Percentiles rank a stretch among this genome's conserved stretches.
Conservation (phyloP, 345 rosid species). For the Alliaria petiolata region DNA sequence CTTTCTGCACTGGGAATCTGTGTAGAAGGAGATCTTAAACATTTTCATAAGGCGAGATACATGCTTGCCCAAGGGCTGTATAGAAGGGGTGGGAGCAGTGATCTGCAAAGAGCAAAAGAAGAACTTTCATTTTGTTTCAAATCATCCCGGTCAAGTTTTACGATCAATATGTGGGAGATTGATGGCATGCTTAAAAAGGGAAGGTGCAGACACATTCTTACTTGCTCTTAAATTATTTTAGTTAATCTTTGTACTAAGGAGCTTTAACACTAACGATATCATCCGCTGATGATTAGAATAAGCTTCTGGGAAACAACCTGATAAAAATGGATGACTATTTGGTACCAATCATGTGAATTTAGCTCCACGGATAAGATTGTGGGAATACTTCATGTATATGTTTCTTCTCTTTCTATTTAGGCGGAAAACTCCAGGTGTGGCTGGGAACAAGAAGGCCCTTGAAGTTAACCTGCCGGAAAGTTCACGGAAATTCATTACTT, state of each 20-base stretch:
- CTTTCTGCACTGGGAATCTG: constrained; percentile 83
- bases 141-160: constrained; percentile 87
- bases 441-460: constrained; percentile 81
- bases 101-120: constrained; percentile 88
- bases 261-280: background rate
- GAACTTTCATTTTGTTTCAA: constrained; percentile 93
- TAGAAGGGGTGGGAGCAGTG: constrained; percentile 63
- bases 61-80: constrained; percentile 91
- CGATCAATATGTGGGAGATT: constrained; percentile 99
- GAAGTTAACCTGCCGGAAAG: constrained; percentile 96
- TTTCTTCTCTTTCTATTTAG: constrained; percentile 39
- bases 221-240: background rate
- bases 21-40: constrained; percentile 94
- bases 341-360: constrained; percentile 1
- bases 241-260: background rate
- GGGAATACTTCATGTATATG: constrained; percentile 10
- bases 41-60: constrained; percentile 96
- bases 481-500: constrained; percentile 93
- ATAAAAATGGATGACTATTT: constrained; percentile 3
- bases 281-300: background rate
- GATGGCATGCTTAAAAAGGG: constrained; percentile 97
- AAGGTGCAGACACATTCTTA: constrained; percentile 48
- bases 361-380: constrained; percentile 2
- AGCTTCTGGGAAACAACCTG: constrained; percentile 8
- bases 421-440: constrained; percentile 74